Conservation (phyloP, 345 rosid genomes). For the Rhodamnia rubescens region DNA sequence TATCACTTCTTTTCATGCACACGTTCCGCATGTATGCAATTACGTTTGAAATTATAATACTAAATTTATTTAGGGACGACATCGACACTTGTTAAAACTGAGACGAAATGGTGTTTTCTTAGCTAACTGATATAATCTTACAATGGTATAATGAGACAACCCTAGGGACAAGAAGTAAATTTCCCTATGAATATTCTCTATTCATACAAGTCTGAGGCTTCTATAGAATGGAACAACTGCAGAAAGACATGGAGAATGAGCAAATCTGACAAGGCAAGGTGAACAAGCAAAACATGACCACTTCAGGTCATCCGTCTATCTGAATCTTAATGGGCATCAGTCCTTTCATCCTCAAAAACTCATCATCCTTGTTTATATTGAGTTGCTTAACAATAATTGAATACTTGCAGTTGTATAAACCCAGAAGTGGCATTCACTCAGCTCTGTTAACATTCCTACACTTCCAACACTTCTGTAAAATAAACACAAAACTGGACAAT, state of each 20-base stretch:
- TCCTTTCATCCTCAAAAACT: background rate
- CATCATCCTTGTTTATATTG: background rate
- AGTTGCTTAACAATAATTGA: background rate
- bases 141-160: background rate
- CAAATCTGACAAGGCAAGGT: background rate
- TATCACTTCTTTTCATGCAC: background rate
- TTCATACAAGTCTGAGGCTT: background rate
- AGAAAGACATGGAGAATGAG: background rate
- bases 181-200: background rate
- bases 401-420: background rate
- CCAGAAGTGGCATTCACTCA: background rate
- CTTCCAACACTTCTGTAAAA: background rate
- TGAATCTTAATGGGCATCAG: background rate
- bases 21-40: background rate
- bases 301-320: background rate
- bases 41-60: background rate
- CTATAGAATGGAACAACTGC: background rate
- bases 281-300: background rate
- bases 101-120: background rate
- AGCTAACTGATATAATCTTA: background rate
- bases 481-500: background rate
- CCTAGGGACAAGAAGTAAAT: background rate
- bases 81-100: background rate
- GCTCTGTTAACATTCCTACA: background rate
- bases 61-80: background rate